These are phyloP conservation scores for Candida sanyaensis DNA, from an alignment of 1,139 yeast species.

Conservation along the genomic window DNA sequence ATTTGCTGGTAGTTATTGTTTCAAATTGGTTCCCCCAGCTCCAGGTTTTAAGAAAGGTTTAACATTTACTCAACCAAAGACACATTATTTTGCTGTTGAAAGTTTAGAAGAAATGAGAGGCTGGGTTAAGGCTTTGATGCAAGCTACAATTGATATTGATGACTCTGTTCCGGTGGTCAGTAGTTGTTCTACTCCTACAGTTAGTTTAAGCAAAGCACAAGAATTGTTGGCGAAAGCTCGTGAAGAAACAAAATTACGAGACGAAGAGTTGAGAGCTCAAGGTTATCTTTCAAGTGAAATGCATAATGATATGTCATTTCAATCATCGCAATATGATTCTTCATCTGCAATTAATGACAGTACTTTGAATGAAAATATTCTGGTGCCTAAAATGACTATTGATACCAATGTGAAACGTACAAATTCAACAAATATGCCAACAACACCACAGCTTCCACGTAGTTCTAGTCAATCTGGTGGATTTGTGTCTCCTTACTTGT, in stretches of 20 bases:
- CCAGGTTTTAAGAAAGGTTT: conserved; percentile 96
- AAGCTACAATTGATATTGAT: conserved; percentile 95
- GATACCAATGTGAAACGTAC: conserved; percentile 24
- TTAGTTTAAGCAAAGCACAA: conserved; percentile 82
- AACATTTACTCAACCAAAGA: conserved; percentile 94
- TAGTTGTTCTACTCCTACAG: conserved; percentile 93
- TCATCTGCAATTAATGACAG: conserved; percentile 29
- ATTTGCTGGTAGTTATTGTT: conserved; percentile 90
- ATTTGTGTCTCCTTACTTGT: conserved; percentile 60
- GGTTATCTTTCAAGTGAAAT: conserved; percentile 36
- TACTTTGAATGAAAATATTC: conserved; percentile 29
- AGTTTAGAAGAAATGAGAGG: conserved; percentile 86
- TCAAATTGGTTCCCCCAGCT: conserved; percentile 94
- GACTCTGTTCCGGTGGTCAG: conserved; percentile 93
- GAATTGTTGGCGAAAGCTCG: conserved; percentile 81
- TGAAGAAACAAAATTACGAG: conserved; percentile 65
- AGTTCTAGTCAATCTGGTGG: conserved; percentile 43
- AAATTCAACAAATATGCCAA: conserved; percentile 17
- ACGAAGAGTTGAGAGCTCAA: conserved; percentile 50
- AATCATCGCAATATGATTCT: conserved; percentile 23
- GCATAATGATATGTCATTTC: conserved; percentile 11
- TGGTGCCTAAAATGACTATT: conserved; percentile 32
- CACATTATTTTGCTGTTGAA: conserved; percentile 95
- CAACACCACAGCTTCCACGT: conserved; percentile 32
- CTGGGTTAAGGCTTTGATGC: conserved; percentile 95